Conservation (phyloP, 2,329 filamentous ascomycete genomes). For the Cladophialophora psammophila region DNA sequence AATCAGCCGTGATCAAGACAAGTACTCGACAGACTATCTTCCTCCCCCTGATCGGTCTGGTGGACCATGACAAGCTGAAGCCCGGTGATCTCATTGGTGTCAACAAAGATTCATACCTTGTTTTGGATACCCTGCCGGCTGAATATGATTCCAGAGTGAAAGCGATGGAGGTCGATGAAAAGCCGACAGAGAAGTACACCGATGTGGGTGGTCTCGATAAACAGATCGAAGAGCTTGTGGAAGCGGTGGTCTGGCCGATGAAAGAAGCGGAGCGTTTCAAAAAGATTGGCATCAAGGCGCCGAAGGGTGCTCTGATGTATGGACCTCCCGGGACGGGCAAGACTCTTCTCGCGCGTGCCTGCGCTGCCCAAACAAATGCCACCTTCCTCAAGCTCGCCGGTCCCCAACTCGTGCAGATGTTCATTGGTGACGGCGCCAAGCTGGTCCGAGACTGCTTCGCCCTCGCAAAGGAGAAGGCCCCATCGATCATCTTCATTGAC, state of each 20-base stretch:
- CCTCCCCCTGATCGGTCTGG: conserved; percentile 92
- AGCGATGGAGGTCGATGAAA: conserved; percentile 99
- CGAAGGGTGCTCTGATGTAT: conserved; percentile 99
- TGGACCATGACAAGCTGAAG: conserved; percentile 93
- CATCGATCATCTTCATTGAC: conserved; percentile 99
- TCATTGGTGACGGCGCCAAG: conserved; percentile 98
- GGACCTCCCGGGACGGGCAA: conserved; percentile 65
- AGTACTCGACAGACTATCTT: conserved; percentile 99
- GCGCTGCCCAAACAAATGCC: conserved; percentile 95
- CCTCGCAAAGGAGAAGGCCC: conserved; percentile 96
- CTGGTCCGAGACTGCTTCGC: conserved; percentile 97
- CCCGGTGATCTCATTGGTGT: conserved; percentile 96
- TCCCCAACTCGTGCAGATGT: conserved; percentile 98
- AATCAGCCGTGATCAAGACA: conserved; percentile 99
- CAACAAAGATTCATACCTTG: conserved; percentile 98
- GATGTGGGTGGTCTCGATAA: conserved; percentile 98
- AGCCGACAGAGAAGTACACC: conserved; percentile 98
- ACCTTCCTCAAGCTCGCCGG: conserved; percentile 98
- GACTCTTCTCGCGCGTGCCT: conserved; percentile 80
- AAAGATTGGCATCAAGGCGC: conserved; percentile 99
- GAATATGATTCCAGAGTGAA: conserved; percentile 99
- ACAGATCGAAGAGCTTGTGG: conserved; percentile 98
- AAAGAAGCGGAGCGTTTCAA: conserved; percentile 99
- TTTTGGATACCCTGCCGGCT: conserved; percentile 93
- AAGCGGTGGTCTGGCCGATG: conserved; percentile 99